These are phyloP conservation scores for Pseudocercospora eumusae DNA, from an alignment of 2,329 filamentous ascomycete genomes.

Conservation along the genomic window DNA sequence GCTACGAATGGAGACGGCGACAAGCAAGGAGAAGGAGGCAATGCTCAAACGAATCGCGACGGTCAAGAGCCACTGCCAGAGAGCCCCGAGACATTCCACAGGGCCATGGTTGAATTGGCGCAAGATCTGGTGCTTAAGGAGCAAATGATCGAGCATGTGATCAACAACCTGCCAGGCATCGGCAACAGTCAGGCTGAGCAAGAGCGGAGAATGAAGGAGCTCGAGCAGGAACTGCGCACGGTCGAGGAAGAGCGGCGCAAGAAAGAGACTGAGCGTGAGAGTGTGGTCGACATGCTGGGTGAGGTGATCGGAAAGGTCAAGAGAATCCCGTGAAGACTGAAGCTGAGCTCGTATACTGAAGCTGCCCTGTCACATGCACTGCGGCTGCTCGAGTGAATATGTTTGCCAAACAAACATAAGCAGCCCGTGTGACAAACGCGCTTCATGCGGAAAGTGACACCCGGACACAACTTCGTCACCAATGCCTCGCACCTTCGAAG, in stretches of 20 bases:
- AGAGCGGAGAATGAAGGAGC: conserved; percentile 57
- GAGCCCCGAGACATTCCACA: conserved; percentile 64
- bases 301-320: conserved; percentile 48
- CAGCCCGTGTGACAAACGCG: conserved; percentile 5
- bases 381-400: conserved; percentile 3
- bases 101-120: conserved; percentile 70
- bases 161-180: conserved; percentile 72
- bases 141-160: conserved; percentile 78
- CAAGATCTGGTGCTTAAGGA: conserved; percentile 76
- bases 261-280: conserved; percentile 47
- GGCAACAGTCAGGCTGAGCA: conserved; percentile 79
- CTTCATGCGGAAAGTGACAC: conserved; percentile 8
- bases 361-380: background rate
- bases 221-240: conserved; percentile 48
- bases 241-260: conserved; percentile 45
- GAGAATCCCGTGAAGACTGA: conserved; percentile 34
- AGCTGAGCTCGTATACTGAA: background rate
- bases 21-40: conserved; percentile 12
- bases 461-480: background rate
- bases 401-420: conserved; percentile 6
- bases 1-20: conserved; percentile 28
- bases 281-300: conserved; percentile 49
- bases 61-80: conserved; percentile 59
- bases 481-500: background rate
- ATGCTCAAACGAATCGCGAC: background rate